Conservation (phyloP, 2,329 filamentous ascomycete species). For the Rhynchosporium graminicola region DNA sequence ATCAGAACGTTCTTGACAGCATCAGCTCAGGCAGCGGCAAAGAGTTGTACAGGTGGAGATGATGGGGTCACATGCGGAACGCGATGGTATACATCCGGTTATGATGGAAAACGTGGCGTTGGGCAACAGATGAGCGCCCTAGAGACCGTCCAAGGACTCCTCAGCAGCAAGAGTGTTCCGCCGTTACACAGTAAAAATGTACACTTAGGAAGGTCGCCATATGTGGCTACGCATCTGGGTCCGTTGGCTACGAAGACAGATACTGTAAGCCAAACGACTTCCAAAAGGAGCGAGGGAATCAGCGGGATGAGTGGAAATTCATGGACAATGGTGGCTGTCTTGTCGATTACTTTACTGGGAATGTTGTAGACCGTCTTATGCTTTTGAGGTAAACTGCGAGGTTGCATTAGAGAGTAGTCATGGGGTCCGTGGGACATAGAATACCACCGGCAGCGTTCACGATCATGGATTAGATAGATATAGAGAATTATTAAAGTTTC, state of each 20-base stretch:
- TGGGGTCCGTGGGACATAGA: background rate
- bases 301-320: background rate
- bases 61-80: constrained; percentile 56
- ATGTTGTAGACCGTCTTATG: background rate
- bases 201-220: constrained; percentile 20
- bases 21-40: constrained; percentile 57
- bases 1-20: constrained; percentile 52
- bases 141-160: constrained; percentile 61
- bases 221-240: constrained; percentile 2
- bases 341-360: background rate
- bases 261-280: background rate
- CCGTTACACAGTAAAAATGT: constrained; percentile 42
- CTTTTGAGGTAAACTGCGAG: background rate
- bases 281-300: constrained; percentile 4
- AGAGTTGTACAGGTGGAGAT: constrained; percentile 57
- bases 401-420: background rate
- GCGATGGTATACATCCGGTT: constrained; percentile 61
- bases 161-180: constrained; percentile 47
- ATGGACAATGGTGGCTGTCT: background rate
- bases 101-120: constrained; percentile 56
- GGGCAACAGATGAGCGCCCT: constrained; percentile 67
- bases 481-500: background rate
- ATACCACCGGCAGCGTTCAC: constrained; percentile 10
- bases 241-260: constrained; percentile 6
- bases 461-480: background rate